Evolutionary conservation across 805 yeast genomes (phyloP).

Genomic region (Pichia heedii): DNA sequence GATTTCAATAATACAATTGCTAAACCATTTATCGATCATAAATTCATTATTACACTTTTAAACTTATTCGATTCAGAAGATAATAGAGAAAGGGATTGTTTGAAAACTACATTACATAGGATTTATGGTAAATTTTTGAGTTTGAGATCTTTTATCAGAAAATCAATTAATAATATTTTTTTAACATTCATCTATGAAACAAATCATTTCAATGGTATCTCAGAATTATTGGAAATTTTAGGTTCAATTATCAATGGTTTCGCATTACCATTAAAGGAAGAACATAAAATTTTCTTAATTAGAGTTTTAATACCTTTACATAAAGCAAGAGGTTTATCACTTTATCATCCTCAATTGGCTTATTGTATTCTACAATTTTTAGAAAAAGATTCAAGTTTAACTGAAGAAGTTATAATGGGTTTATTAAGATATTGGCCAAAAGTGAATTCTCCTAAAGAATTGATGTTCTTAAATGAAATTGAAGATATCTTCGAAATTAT

Average conservation of each 20-base stretch:
- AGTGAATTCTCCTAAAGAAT: slow-evolving; percentile 87
- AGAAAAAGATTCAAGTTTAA: slow-evolving; percentile 85
- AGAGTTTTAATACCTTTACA: slow-evolving; percentile 87
- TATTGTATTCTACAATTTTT: slow-evolving; percentile 94
- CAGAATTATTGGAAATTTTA: slow-evolving; percentile 86
- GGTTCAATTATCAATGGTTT: slow-evolving; percentile 97
- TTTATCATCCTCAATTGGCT: slow-evolving; percentile 95
- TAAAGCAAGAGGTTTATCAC: slow-evolving; percentile 77
- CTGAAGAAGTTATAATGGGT: slow-evolving; percentile 96
- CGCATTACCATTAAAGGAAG: slow-evolving; percentile 94
- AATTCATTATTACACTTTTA: slow-evolving; percentile 68
- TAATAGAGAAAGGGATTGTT: slow-evolving; percentile 89
- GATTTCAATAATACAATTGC: slow-evolving; percentile 92
- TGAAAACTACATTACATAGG: slow-evolving; percentile 91
- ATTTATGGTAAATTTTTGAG: slow-evolving; percentile 92
- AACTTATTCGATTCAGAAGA: slow-evolving; percentile 95
- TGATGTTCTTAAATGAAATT: slow-evolving; percentile 89
- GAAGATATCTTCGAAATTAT: slow-evolving; percentile 96
- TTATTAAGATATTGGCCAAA: slow-evolving; percentile 94
- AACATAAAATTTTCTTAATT: slow-evolving; percentile 83
- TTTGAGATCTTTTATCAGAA: slow-evolving; percentile 81
- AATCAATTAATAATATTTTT: slow-evolving; percentile 86
- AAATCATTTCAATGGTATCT: slow-evolving; percentile 90
- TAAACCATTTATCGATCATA: slow-evolving; percentile 88
- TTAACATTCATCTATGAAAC: slow-evolving; percentile 92